phyloP scores from a whole-genome alignment of 1,284 basidiomycete genomes.

The Heterobasidion parviporum region DNA sequence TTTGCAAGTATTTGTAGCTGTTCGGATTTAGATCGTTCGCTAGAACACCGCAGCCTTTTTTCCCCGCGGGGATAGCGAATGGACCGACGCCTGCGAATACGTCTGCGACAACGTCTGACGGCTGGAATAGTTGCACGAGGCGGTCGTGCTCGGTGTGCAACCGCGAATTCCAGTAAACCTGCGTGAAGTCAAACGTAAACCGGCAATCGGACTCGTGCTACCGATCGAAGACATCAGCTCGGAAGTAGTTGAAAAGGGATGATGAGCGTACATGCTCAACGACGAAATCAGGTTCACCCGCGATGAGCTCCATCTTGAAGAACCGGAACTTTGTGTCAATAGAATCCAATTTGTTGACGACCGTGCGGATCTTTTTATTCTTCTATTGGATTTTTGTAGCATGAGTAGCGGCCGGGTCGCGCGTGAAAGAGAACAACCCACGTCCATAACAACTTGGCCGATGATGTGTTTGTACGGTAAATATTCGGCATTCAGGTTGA shows the following conservation, averaged over 20 bases:
- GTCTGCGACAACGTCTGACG: conserved; percentile 79
- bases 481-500: conserved; percentile 90
- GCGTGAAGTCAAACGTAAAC: conserved; percentile 92
- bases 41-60: conserved; percentile 80
- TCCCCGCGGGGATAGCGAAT: conserved; percentile 90
- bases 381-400: conserved; percentile 45
- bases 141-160: conserved; percentile 88
- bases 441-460: conserved; percentile 87
- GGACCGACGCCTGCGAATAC: conserved; percentile 98
- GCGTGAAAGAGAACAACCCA: conserved; percentile 26
- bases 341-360: conserved; percentile 91
- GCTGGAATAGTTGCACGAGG: conserved; percentile 63
- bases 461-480: conserved; percentile 88
- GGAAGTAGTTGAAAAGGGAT: conserved; percentile 7
- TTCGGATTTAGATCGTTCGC: conserved; percentile 95
- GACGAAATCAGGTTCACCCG: conserved; percentile 80
- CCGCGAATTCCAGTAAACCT: conserved; percentile 98
- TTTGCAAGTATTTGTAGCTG: conserved; percentile 70
- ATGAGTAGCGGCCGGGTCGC: too few species aligned
- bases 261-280: conserved; percentile 66
- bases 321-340: conserved; percentile 89
- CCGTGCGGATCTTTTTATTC: conserved; percentile 74
- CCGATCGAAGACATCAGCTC: not conserved
- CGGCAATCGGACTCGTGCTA: conserved; percentile 79
- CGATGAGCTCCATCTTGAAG: conserved; percentile 96